Evolutionary conservation across 306 rosid species (phyloP), one percentile per base, ranked within the genome.

Genomic region (Medicago arabica): DNA sequence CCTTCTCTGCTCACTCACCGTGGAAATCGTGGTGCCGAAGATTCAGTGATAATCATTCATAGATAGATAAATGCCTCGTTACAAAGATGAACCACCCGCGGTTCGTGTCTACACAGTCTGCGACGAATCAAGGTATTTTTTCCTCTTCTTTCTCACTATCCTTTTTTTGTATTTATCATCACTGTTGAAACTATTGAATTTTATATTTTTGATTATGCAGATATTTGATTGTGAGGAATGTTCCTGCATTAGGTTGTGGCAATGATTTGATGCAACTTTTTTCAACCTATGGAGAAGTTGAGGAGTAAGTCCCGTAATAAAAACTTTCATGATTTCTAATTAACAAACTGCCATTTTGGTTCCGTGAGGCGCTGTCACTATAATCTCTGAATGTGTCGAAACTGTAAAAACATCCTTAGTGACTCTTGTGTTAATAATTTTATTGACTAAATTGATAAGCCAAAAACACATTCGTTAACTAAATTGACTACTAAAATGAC

Each of bases 61-160:
- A 21, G 23, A 21, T 21, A 21, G 47, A 91, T 21, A 21, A 34
- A 91, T 93, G 96, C 87, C 90, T 75, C 90, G 95, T 54, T 84
- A 81, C 79, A 90, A 82, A 67, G 88, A 92, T 7, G 92, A 91
- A 38, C 64, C 87, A 53, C 87, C 88, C 5, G 96, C 96, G 0
- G 83, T 94, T 88, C 88, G 89, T 1, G 98, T 87, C 65, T 91
- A 94, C 86, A 87, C 95, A 0, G 90, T 94, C 80, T 94, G 89
- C 53, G 95, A 92, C 7, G 98, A 94, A 90, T 94, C 98, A 43
- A 87, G 95, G 96, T 88, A 34, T n/a, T n/a, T n/a, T n/a, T n/a
- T n/a, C n/a, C n/a, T n/a, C n/a, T n/a, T n/a, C n/a, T n/a, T n/a
- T n/a, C n/a, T n/a, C n/a, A n/a, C n/a, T n/a, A 31, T 34, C 38